A percentile compares a stretch with the other conserved stretches of the same genome.
phyloP scores from a whole-genome alignment of 2,329 filamentous ascomycete genomes.

The Lecanoromycetidae sp. region DNA sequence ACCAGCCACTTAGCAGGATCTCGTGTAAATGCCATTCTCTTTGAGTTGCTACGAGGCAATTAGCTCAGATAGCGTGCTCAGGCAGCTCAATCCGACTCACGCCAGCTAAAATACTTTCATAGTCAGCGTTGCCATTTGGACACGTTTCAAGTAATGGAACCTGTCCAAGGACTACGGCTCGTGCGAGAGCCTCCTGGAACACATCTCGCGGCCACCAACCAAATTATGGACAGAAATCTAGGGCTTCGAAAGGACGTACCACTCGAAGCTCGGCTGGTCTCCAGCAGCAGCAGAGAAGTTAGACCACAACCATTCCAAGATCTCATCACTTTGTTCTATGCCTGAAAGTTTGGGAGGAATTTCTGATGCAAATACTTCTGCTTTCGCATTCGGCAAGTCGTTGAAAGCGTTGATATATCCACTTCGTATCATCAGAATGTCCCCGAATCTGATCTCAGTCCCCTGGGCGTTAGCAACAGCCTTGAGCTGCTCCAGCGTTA shows the following conservation, averaged over 20 bases:
- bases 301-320: constrained; percentile 45
- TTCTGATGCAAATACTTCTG: constrained; percentile 24
- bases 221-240: no score
- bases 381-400: constrained; percentile 29
- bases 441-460: constrained; percentile 38
- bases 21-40: constrained; percentile 26
- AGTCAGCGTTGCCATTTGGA: background rate
- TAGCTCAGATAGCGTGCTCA: no score
- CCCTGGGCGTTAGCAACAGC: constrained; percentile 34
- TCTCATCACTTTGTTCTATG: constrained; percentile 37
- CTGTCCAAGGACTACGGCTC: no score
- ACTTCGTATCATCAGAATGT: constrained; percentile 46
- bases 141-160: no score
- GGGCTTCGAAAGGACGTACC: no score
- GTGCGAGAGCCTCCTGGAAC: no score
- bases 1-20: constrained; percentile 38
- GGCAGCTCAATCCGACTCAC: no score
- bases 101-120: no score
- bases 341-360: constrained; percentile 30
- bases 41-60: constrained; percentile 12
- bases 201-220: no score
- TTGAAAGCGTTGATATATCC: constrained; percentile 34
- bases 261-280: constrained; percentile 43
- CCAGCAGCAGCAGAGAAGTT: constrained; percentile 45
- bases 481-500: constrained; percentile 40